Evolutionary conservation across 2,329 filamentous ascomycete species (phyloP).

Genomic region (Pseudopyricularia cyperi): DNA sequence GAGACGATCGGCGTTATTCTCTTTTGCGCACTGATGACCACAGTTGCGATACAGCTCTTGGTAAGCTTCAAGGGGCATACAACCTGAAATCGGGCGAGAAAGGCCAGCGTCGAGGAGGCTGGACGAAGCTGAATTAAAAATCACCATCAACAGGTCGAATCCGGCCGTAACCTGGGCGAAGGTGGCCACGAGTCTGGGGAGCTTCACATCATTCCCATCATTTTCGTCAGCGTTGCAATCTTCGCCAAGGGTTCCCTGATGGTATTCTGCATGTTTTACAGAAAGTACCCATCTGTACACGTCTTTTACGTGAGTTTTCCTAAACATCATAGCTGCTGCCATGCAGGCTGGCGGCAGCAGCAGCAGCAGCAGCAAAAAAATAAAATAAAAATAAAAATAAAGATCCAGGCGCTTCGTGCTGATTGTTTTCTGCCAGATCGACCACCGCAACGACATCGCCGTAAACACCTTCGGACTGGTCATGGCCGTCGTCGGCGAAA

Average conservation of each 20-base stretch:
- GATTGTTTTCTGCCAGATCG: slow-evolving; percentile 20
- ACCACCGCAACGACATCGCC: slow-evolving; percentile 43
- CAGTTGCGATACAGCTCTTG: slow-evolving; percentile 48
- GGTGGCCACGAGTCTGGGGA: slow-evolving; percentile 26
- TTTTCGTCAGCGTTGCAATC: slow-evolving; percentile 40
- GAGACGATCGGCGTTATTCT: slow-evolving; percentile 54
- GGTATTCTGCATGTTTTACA: slow-evolving; percentile 38
- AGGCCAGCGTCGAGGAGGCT: neutral
- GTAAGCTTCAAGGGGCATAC: slow-evolving; percentile 18
- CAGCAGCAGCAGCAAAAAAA: no score
- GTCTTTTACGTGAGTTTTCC: slow-evolving; percentile 34
- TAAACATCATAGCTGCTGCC: neutral
- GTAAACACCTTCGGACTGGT: slow-evolving; percentile 41
- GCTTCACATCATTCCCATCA: slow-evolving; percentile 39
- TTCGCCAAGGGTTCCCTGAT: slow-evolving; percentile 38
- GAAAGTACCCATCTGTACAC: slow-evolving; percentile 39
- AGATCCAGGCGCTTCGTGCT: no score
- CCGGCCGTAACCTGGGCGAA: slow-evolving; percentile 33
- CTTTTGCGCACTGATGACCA: slow-evolving; percentile 54
- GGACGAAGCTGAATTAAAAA: no score
- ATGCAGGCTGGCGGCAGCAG: no score
- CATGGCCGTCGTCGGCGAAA: slow-evolving; percentile 40
- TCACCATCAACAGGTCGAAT: slow-evolving; percentile 34
- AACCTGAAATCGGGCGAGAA: neutral
- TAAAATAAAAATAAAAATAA: no score